Conservation (phyloP, 2,329 filamentous ascomycete genomes). For the Xenosphaeropsis pyriputrescens region DNA sequence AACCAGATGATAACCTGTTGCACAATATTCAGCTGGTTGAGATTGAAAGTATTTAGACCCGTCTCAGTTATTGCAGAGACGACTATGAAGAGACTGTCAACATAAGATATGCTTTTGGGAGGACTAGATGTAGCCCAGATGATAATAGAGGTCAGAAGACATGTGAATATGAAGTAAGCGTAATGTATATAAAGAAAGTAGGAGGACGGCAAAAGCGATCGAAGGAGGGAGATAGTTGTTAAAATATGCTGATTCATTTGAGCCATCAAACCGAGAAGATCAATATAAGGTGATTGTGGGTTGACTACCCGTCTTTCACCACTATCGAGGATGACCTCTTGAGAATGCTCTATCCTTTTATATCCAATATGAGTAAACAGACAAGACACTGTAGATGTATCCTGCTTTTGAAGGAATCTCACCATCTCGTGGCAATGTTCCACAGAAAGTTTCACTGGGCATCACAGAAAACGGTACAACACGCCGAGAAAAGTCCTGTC, state of each 20-base stretch:
- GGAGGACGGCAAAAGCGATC: neutral
- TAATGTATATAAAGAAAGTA: neutral
- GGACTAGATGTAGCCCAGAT: neutral
- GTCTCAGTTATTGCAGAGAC: neutral
- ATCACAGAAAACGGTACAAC: too few relatives aligned
- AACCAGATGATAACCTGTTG: neutral
- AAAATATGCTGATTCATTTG: neutral
- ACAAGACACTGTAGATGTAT: too few relatives aligned
- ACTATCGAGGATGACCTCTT: too few relatives aligned
- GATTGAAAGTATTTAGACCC: neutral
- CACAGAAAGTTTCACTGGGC: too few relatives aligned
- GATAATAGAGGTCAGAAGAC: neutral
- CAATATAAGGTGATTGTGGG: too few relatives aligned
- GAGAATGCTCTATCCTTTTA: too few relatives aligned
- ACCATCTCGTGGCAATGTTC: too few relatives aligned
- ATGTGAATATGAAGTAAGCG: neutral
- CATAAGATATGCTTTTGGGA: neutral
- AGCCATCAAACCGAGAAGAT: too few relatives aligned
- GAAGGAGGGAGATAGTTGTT: neutral
- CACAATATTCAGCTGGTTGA: neutral
- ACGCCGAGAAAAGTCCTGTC: too few relatives aligned
- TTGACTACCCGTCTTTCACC: too few relatives aligned
- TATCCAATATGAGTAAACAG: too few relatives aligned
- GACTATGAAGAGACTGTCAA: neutral
- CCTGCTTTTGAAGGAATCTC: too few relatives aligned